phyloP scores from a whole-genome alignment of 257 asterid species.

The Solanum phureja region DNA sequence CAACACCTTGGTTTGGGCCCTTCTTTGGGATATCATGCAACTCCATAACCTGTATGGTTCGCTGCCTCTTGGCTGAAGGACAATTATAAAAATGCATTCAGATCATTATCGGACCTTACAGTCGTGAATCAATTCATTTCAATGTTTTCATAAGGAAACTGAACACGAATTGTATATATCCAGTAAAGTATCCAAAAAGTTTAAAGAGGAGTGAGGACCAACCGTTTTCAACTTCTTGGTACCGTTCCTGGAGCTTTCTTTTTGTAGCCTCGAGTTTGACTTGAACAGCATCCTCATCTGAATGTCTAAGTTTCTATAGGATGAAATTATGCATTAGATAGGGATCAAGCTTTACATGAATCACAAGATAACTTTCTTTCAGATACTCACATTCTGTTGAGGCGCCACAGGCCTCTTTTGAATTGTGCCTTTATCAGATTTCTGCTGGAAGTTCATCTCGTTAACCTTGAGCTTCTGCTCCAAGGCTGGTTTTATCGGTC shows the following conservation, averaged over 20 bases:
- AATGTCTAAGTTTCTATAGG: constrained; percentile 22
- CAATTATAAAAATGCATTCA: constrained; percentile 6
- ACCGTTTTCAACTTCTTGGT: constrained; percentile 90
- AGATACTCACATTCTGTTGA: constrained; percentile 39
- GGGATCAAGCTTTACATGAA: not conserved
- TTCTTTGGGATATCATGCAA: constrained; percentile 72
- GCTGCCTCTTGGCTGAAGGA: constrained; percentile 58
- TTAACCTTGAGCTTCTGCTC: constrained; percentile 22
- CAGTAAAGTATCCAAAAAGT: not conserved
- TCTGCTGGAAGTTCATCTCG: constrained; percentile 34
- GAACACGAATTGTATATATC: not conserved
- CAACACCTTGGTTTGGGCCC: constrained; percentile 53
- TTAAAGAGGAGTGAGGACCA: constrained; percentile 10
- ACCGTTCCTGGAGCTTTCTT: constrained; percentile 91
- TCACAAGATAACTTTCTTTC: not conserved
- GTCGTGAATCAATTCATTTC: not conserved
- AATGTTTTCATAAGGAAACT: not conserved
- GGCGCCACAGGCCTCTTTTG: constrained; percentile 44
- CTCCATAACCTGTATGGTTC: constrained; percentile 84
- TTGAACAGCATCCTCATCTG: constrained; percentile 37
- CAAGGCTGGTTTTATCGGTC: constrained; percentile 30
- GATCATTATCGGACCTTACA: not conserved
- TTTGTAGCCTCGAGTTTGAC: constrained; percentile 66
- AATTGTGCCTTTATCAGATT: constrained; percentile 19
- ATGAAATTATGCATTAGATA: not conserved